A percentile compares a stretch with the other conserved stretches of the same genome.
phyloP scores from a whole-genome alignment of 164 flowering plant species.

The Protea cynaroides region DNA sequence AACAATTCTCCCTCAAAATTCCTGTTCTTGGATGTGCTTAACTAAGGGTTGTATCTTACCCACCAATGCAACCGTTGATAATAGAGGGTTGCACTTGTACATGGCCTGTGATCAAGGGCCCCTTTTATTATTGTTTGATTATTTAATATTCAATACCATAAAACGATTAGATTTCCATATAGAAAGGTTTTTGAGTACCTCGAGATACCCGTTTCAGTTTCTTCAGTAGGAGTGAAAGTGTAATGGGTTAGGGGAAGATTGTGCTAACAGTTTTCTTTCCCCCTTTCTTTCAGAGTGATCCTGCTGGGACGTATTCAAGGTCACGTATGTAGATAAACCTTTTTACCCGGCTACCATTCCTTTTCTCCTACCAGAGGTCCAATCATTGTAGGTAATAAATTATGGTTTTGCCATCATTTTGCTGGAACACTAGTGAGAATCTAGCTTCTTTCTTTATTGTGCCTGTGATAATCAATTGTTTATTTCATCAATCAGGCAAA shows the following conservation, averaged over 20 bases:
- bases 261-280: background rate
- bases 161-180: too few species aligned
- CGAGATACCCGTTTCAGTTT: background rate
- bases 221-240: background rate
- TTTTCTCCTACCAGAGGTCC: background rate
- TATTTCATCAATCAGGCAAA: too few species aligned
- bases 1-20: conserved; percentile 13
- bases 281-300: conserved; percentile 54
- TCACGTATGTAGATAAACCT: conserved; percentile 42
- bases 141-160: too few species aligned
- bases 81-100: background rate
- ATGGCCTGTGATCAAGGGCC: too few species aligned
- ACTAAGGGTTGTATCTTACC: background rate
- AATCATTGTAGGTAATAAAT: background rate
- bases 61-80: background rate
- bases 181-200: background rate
- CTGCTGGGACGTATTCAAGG: conserved; percentile 43
- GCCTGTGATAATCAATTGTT: too few species aligned
- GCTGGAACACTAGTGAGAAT: too few species aligned
- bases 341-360: background rate
- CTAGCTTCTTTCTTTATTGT: too few species aligned
- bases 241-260: background rate
- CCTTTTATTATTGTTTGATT: too few species aligned
- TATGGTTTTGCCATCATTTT: background rate
- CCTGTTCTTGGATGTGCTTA: too few species aligned